A percentile compares a stretch with the other conserved stretches of the same genome.
phyloP scores from a whole-genome alignment of 2,329 filamentous ascomycete species.

The Bipolaris victoriae region DNA sequence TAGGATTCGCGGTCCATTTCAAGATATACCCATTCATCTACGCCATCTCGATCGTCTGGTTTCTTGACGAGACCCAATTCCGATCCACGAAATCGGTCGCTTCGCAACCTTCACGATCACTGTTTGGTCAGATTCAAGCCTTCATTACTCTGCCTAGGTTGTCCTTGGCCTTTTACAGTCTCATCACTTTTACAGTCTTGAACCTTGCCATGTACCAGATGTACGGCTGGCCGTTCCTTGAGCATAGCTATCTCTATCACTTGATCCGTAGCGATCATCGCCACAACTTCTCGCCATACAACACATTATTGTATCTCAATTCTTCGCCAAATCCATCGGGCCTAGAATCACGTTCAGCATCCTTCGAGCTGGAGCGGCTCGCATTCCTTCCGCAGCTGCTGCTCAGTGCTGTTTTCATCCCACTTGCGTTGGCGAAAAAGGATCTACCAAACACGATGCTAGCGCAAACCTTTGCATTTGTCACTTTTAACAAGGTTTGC shows the following conservation, averaged over 20 bases:
- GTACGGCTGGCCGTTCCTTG: conserved; percentile 77
- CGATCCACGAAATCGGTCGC: conserved; percentile 6
- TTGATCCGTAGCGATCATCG: conserved; percentile 92
- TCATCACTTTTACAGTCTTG: conserved; percentile 73
- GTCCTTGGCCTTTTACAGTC: conserved; percentile 66
- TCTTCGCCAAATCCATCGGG: conserved; percentile 61
- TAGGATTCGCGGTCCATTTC: conserved; percentile 90
- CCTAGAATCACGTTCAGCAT: conserved; percentile 39
- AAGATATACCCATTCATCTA: conserved; percentile 99
- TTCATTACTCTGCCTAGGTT: conserved; percentile 56
- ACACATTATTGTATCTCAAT: conserved; percentile 84
- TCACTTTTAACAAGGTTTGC: conserved; percentile 98
- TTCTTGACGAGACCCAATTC: conserved; percentile 67
- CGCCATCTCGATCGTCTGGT: conserved; percentile 79
- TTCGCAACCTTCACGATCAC: conserved; percentile 18
- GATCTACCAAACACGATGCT: conserved; percentile 85
- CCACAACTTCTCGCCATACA: conserved; percentile 98
- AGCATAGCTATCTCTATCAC: conserved; percentile 93
- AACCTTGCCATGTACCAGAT: conserved; percentile 80
- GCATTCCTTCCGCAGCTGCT: conserved; percentile 89
- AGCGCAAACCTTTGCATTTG: conserved; percentile 95
- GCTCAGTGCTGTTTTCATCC: conserved; percentile 77
- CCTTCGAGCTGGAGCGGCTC: conserved; percentile 71
- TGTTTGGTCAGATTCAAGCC: conserved; percentile 25
- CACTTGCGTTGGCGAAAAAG: conserved; percentile 77